phyloP scores from a whole-genome alignment of 352 stramenopile genomes.

The Phytophthora palmivora region DNA sequence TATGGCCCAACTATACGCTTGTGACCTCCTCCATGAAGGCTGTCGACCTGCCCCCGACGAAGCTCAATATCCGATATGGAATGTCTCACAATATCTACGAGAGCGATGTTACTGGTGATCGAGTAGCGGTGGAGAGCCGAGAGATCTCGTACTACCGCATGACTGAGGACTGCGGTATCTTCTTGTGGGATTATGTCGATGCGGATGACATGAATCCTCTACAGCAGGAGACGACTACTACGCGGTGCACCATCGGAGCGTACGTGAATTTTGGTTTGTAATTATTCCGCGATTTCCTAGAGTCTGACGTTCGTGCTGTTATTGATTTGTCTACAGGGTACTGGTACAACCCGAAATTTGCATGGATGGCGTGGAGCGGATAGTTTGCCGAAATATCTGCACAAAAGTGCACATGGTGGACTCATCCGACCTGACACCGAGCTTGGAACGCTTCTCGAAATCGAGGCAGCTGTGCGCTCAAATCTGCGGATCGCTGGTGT shows the following conservation, averaged over 20 bases:
- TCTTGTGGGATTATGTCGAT: constrained; percentile 48
- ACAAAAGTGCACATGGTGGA: constrained; percentile 55
- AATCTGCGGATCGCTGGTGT: constrained; percentile 60
- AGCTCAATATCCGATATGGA: constrained; percentile 40
- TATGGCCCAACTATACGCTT: constrained; percentile 39
- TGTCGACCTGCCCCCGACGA: constrained; percentile 24
- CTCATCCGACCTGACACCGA: constrained; percentile 20
- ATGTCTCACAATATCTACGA: constrained; percentile 30
- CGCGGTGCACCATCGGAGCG: constrained; percentile 38
- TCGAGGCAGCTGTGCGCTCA: constrained; percentile 33
- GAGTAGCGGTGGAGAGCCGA: constrained; percentile 33
- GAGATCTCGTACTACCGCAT: constrained; percentile 39
- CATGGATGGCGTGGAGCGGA: constrained; percentile 52
- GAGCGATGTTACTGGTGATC: constrained; percentile 30
- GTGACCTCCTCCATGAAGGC: constrained; percentile 26
- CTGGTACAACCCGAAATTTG: constrained; percentile 52
- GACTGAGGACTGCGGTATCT: constrained; percentile 30
- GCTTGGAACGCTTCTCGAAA: constrained; percentile 43
- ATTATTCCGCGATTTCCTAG: constrained; percentile 6
- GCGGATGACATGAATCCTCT: constrained; percentile 38
- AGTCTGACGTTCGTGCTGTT: background rate
- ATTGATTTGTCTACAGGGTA: constrained; percentile 21
- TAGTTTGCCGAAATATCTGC: constrained; percentile 65
- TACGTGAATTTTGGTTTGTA: constrained; percentile 38
- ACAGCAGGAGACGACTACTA: constrained; percentile 14